phyloP scores from a whole-genome alignment of 2,329 filamentous ascomycete genomes.

The Nothophoma quercina region DNA sequence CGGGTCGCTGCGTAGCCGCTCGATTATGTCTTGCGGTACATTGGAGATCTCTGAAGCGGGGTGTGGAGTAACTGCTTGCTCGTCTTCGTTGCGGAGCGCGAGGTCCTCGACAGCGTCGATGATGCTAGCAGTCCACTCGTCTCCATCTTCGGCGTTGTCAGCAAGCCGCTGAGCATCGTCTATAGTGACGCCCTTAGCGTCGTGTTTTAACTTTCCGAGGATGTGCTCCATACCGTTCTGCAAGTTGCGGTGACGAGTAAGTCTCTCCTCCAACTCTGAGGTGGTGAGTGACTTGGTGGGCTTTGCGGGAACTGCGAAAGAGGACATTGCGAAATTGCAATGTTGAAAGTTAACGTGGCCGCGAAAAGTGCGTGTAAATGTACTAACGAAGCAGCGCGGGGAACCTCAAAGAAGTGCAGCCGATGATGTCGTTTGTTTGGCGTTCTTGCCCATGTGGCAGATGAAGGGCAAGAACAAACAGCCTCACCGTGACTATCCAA shows the following conservation, averaged over 20 bases:
- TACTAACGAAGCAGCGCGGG: too few relatives aligned
- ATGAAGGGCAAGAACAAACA: slow-evolving; percentile 4
- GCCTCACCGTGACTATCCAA: background rate
- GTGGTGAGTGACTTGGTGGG: background rate
- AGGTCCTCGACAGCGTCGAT: slow-evolving; percentile 40
- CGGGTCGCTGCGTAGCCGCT: slow-evolving; percentile 36
- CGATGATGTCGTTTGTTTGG: slow-evolving; percentile 4
- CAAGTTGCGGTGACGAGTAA: slow-evolving; percentile 10
- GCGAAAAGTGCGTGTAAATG: background rate
- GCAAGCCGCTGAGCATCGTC: slow-evolving; percentile 42
- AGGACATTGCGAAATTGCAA: background rate
- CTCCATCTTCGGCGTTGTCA: slow-evolving; percentile 32
- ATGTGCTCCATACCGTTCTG: slow-evolving; percentile 14
- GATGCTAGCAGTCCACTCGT: slow-evolving; percentile 35
- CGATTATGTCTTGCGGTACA: slow-evolving; percentile 17
- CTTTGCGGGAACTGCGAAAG: too few relatives aligned
- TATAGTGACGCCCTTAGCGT: slow-evolving; percentile 38
- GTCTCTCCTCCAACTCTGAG: background rate
- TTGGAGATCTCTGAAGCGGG: background rate
- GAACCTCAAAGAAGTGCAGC: too few relatives aligned
- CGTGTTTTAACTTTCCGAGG: slow-evolving; percentile 31
- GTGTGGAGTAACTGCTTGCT: slow-evolving; percentile 12
- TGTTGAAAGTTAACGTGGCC: background rate
- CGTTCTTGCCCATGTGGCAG: background rate
- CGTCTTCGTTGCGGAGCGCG: slow-evolving; percentile 13